These are phyloP conservation scores for Phytopythium helicoides DNA, from an alignment of 352 stramenopile genomes.

Conservation along the genomic window DNA sequence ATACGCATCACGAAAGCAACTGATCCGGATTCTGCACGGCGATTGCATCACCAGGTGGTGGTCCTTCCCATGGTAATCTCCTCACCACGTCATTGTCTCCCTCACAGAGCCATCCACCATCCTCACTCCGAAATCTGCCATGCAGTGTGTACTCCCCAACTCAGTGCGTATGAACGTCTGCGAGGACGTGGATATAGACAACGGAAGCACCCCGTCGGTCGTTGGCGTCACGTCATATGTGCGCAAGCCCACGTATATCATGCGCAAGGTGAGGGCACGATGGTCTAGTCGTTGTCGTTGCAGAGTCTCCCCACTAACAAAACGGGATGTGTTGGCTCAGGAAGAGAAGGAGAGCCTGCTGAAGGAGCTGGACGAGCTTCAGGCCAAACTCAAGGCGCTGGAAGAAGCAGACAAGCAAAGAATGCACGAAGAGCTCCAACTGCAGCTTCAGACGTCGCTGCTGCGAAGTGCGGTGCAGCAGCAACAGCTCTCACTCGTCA, in stretches of 20 bases:
- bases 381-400: conserved; percentile 15
- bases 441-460: conserved; percentile 13
- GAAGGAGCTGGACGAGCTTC: conserved; percentile 27
- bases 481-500: conserved; percentile 27
- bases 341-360: conserved; percentile 35
- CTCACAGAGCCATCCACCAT: too few relatives aligned
- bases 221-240: background rate
- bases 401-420: background rate
- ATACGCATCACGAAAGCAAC: too few relatives aligned
- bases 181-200: too few relatives aligned
- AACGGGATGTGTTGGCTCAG: too few relatives aligned
- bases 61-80: too few relatives aligned
- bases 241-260: conserved; percentile 17
- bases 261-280: conserved; percentile 11
- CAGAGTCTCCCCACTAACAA: background rate
- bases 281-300: conserved; percentile 4
- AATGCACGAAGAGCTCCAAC: conserved; percentile 10
- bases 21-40: too few relatives aligned
- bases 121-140: too few relatives aligned
- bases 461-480: conserved; percentile 13
- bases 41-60: too few relatives aligned
- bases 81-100: too few relatives aligned
- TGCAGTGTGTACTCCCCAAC: too few relatives aligned
- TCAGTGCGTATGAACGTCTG: too few relatives aligned
- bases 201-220: background rate